Evolutionary conservation across 2,329 filamentous ascomycete species (phyloP).

Genomic region (Aspergillus sp.): DNA sequence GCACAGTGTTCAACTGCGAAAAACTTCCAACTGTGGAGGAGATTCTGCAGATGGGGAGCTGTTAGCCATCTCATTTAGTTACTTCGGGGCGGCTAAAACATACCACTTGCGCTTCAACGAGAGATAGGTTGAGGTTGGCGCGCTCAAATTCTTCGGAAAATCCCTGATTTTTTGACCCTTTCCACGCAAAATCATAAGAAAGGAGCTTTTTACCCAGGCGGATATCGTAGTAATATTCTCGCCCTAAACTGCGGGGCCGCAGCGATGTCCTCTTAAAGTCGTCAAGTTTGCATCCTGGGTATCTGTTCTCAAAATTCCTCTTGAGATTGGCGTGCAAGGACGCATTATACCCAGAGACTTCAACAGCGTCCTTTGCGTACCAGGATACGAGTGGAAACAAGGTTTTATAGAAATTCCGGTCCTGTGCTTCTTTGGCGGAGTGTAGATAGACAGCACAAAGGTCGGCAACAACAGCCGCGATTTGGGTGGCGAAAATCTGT

Average conservation of each 20-base stretch:
- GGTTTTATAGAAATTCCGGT: constrained; percentile 65
- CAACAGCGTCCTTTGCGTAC: constrained; percentile 73
- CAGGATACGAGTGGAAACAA: constrained; percentile 76
- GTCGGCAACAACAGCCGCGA: constrained; percentile 82
- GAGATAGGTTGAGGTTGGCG: constrained; percentile 85
- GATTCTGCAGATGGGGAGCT: constrained; percentile 51
- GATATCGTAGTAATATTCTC: constrained; percentile 81
- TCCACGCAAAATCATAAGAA: constrained; percentile 75
- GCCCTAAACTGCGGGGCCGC: constrained; percentile 65
- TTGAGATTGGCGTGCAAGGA: constrained; percentile 84
- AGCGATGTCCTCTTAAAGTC: constrained; percentile 78
- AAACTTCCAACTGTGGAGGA: constrained; percentile 88
- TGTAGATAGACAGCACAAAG: constrained; percentile 90
- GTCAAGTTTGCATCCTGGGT: constrained; percentile 68
- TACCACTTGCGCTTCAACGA: constrained; percentile 89
- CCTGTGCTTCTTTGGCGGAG: constrained; percentile 73
- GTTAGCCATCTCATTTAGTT: constrained; percentile 24
- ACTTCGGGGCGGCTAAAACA: constrained; percentile 30
- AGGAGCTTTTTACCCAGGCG: constrained; percentile 74
- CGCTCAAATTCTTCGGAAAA: constrained; percentile 80
- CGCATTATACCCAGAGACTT: constrained; percentile 78
- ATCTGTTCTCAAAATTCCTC: constrained; percentile 78
- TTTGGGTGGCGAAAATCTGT: constrained; percentile 61
- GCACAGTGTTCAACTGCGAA: constrained; percentile 80
- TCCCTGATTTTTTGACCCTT: constrained; percentile 63